Percentiles rank a stretch among this genome's conserved stretches.
These are phyloP conservation scores for Agaricales sp. DNA, from an alignment of 1,284 basidiomycete species.

Conservation along the genomic window DNA sequence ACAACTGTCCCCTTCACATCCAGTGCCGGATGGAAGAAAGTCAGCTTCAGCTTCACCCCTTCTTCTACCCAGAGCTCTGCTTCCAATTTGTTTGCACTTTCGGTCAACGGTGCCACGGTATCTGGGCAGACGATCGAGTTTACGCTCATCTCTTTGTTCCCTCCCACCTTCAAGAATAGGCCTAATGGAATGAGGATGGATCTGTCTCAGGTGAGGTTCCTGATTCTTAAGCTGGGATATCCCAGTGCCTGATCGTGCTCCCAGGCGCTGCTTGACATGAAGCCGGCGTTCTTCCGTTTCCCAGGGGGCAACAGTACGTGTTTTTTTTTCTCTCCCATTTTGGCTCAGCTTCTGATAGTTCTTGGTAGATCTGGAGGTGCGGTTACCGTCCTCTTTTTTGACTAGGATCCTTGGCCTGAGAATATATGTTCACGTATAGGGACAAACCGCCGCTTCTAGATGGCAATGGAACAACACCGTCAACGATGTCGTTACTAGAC, in stretches of 20 bases:
- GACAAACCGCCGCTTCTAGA: conserved; percentile 28
- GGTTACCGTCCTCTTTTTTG: conserved; percentile 9
- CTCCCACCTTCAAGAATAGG: conserved; percentile 58
- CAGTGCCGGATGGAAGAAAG: conserved; percentile 34
- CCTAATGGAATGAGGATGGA: conserved; percentile 58
- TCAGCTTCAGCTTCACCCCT: conserved; percentile 36
- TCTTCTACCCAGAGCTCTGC: conserved; percentile 24
- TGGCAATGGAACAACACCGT: conserved; percentile 51
- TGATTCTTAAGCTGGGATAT: too few relatives aligned
- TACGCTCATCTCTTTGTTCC: conserved; percentile 59
- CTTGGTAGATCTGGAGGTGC: conserved; percentile 17
- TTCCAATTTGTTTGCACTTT: conserved; percentile 44
- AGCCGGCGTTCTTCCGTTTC: conserved; percentile 46
- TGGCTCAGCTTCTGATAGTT: conserved; percentile 1
- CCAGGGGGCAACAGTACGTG: conserved; percentile 52
- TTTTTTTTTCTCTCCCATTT: conserved; percentile 10
- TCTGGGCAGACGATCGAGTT: conserved; percentile 39
- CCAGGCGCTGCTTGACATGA: conserved; percentile 30
- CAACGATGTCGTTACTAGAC: conserved; percentile 33
- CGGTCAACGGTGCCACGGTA: conserved; percentile 35
- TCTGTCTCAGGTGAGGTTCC: conserved; percentile 35
- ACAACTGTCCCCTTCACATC: background rate
- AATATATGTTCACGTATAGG: conserved; percentile 17
- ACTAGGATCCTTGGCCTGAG: background rate
- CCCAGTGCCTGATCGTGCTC: too few relatives aligned